These are phyloP conservation scores for Wickerhamomyces mucosus DNA, from an alignment of 805 yeast species.

Conservation along the genomic window DNA sequence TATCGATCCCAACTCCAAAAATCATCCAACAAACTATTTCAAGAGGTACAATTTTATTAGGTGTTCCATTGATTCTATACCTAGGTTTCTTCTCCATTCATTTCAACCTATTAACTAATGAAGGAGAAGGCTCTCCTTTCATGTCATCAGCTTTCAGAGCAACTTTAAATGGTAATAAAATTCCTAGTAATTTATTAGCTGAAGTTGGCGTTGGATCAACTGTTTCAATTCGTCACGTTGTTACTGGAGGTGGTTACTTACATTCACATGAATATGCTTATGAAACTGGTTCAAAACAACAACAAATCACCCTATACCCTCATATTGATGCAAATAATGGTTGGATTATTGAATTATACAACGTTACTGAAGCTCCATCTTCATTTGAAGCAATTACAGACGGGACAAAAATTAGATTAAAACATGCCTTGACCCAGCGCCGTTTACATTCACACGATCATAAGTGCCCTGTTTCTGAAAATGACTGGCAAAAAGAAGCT, in stretches of 20 bases:
- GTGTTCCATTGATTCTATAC: slow-evolving; percentile 50
- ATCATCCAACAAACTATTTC: slow-evolving; percentile 37
- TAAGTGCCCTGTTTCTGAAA: slow-evolving; percentile 65
- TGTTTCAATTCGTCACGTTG: slow-evolving; percentile 57
- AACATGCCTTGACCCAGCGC: slow-evolving; percentile 46
- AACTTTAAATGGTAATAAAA: slow-evolving; percentile 45
- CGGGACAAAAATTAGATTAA: slow-evolving; percentile 63
- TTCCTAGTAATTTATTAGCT: slow-evolving; percentile 50
- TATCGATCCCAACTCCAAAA: slow-evolving; percentile 35
- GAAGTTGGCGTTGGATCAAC: slow-evolving; percentile 67
- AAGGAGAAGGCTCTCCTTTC: slow-evolving; percentile 66
- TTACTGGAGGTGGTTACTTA: slow-evolving; percentile 70
- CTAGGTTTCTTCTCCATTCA: slow-evolving; percentile 53
- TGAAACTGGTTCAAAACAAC: slow-evolving; percentile 77
- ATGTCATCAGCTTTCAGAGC: slow-evolving; percentile 67
- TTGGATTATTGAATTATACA: slow-evolving; percentile 63
- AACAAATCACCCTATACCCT: slow-evolving; percentile 73
- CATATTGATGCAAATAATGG: slow-evolving; percentile 67
- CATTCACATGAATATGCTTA: slow-evolving; percentile 71
- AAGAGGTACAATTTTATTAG: slow-evolving; percentile 46
- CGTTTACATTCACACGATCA: slow-evolving; percentile 81
- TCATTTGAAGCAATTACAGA: slow-evolving; percentile 54
- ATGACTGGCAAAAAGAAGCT: slow-evolving; percentile 80
- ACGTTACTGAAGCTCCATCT: slow-evolving; percentile 45
- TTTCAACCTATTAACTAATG: slow-evolving; percentile 43